Evolutionary conservation across 1,284 basidiomycete species (phyloP).

Genomic region (Anthracocystis panici-leucophaei): DNA sequence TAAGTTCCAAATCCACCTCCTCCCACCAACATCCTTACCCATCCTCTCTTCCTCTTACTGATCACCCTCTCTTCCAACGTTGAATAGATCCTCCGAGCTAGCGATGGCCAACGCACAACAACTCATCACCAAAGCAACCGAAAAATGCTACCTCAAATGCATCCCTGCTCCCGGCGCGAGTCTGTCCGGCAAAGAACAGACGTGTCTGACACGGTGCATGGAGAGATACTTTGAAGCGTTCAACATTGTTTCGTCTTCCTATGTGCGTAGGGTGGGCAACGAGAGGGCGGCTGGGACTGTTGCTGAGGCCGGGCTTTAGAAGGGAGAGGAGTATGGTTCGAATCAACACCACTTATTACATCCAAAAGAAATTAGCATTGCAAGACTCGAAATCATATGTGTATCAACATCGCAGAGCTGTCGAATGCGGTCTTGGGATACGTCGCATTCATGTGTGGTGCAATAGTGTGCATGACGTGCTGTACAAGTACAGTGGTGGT

Average conservation of each 20-base stretch:
- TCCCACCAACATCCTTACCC: background rate
- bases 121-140: conserved; percentile 66
- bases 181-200: conserved; percentile 65
- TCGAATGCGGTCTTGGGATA: background rate
- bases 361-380: background rate
- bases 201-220: conserved; percentile 65
- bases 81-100: conserved; percentile 42
- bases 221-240: conserved; percentile 68
- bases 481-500: background rate
- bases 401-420: conserved; percentile 7
- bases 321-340: background rate
- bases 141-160: conserved; percentile 68
- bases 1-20: conserved; percentile 23
- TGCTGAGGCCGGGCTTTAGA: conserved; percentile 43
- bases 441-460: background rate
- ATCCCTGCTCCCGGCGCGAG: conserved; percentile 56
- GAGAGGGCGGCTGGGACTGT: conserved; percentile 55
- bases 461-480: background rate
- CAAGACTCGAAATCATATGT: background rate
- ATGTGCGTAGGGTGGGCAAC: conserved; percentile 57
- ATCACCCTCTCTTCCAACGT: background rate
- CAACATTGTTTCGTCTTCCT: conserved; percentile 63
- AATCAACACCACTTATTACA: background rate
- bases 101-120: conserved; percentile 67
- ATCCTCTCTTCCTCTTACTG: background rate